Conservation (phyloP, 106 monocot genomes). For the Acorus calamus region DNA sequence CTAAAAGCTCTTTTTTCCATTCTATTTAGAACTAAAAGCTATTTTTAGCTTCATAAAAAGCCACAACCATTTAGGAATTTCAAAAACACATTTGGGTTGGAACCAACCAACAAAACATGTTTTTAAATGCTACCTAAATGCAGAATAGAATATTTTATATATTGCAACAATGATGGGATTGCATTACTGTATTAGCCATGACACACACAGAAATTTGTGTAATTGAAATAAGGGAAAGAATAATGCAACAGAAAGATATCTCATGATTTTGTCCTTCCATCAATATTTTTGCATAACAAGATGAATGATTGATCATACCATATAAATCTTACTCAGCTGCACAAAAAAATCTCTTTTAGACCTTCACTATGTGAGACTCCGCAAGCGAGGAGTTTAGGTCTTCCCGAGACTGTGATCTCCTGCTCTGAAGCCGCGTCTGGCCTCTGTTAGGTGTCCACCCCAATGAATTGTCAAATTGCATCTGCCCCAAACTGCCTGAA, state of each 20-base stretch:
- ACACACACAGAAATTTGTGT: too few relatives aligned
- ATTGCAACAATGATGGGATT: too few relatives aligned
- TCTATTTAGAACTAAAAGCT: too few relatives aligned
- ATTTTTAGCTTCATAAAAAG: too few relatives aligned
- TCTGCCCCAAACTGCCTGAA: constrained; percentile 69
- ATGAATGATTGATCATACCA: constrained; percentile 15
- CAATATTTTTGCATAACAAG: background rate
- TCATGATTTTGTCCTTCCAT: constrained; percentile 5
- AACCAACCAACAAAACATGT: too few relatives aligned
- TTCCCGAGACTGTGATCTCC: constrained; percentile 91
- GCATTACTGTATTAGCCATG: too few relatives aligned
- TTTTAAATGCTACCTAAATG: too few relatives aligned
- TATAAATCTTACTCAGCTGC: background rate
- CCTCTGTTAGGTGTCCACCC: constrained; percentile 49
- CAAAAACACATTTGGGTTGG: too few relatives aligned
- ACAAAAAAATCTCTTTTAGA: constrained; percentile 8
- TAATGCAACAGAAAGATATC: background rate
- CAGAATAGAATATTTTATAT: too few relatives aligned
- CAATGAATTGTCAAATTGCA: constrained; percentile 49
- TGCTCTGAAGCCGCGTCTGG: constrained; percentile 65
- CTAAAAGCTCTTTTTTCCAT: too few relatives aligned
- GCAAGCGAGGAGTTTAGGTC: constrained; percentile 65
- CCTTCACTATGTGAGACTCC: constrained; percentile 53
- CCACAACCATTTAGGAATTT: too few relatives aligned
- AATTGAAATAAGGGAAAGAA: too few relatives aligned